These are phyloP conservation scores for Gonium pectorale DNA, from an alignment of 139 green algal species.

Conservation along the genomic window DNA sequence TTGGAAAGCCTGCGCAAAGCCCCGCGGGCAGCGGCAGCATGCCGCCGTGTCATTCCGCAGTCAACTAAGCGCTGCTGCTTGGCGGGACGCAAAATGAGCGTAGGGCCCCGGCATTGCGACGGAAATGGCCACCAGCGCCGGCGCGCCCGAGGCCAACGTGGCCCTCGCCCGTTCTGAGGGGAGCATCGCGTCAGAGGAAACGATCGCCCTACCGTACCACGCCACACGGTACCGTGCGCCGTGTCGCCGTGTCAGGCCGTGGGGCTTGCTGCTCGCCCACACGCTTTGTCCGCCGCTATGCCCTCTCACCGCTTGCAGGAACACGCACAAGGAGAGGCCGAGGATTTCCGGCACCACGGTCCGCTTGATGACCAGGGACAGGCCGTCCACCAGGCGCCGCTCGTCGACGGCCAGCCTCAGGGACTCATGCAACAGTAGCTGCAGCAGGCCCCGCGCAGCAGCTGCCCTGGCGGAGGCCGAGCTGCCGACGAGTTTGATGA, in stretches of 20 bases:
- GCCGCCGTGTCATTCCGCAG: background rate
- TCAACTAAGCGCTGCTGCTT: too few relatives aligned
- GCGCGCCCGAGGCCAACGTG: too few relatives aligned
- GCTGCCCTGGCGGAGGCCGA: background rate
- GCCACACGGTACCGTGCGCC: too few relatives aligned
- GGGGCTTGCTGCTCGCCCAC: background rate
- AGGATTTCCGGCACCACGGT: background rate
- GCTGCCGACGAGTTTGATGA: background rate
- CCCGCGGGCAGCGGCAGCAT: background rate
- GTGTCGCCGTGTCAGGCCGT: background rate
- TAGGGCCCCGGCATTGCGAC: too few relatives aligned
- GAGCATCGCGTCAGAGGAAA: too few relatives aligned
- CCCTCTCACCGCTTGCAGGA: background rate
- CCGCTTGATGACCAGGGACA: background rate
- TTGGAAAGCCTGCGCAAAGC: background rate
- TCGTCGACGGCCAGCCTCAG: conserved; percentile 8
- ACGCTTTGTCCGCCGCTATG: background rate
- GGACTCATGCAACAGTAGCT: background rate
- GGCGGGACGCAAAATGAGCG: too few relatives aligned
- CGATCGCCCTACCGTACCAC: too few relatives aligned
- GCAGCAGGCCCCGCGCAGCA: background rate
- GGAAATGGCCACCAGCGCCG: too few relatives aligned
- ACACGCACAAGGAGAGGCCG: background rate
- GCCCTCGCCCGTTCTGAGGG: too few relatives aligned
- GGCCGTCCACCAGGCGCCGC: background rate